Percentiles rank a stretch among this genome's conserved stretches.
Conservation (phyloP, 1,139 yeast species). For the Hyphopichia khmerensis region DNA sequence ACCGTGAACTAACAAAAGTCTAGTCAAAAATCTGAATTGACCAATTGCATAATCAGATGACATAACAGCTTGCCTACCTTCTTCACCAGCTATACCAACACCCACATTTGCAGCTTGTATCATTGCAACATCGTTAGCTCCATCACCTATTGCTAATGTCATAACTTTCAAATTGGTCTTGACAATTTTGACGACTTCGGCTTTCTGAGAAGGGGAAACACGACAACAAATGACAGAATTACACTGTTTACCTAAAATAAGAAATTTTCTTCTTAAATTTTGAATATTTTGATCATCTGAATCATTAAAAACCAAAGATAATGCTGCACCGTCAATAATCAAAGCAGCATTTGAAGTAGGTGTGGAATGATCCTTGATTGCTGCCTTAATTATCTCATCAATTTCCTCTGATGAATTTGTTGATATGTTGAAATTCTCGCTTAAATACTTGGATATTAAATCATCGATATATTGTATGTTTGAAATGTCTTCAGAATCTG, state of each 20-base stretch:
- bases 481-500: constrained; percentile 29
- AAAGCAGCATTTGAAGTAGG: constrained; percentile 50
- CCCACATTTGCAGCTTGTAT: constrained; percentile 67
- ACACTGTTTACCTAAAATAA: constrained; percentile 58
- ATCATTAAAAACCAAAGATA: constrained; percentile 38
- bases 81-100: constrained; percentile 69
- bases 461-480: constrained; percentile 29
- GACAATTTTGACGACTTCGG: constrained; percentile 54
- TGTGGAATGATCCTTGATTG: constrained; percentile 49
- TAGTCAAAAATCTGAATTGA: constrained; percentile 55
- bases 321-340: constrained; percentile 57
- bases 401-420: constrained; percentile 20
- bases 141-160: constrained; percentile 68
- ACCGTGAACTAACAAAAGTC: constrained; percentile 60
- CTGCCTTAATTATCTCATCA: constrained; percentile 35
- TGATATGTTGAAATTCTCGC: constrained; percentile 37
- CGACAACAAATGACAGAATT: constrained; percentile 63
- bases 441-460: constrained; percentile 38
- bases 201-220: constrained; percentile 66
- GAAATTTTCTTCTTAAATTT: constrained; percentile 37
- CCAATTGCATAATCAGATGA: constrained; percentile 68
- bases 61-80: constrained; percentile 69
- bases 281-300: constrained; percentile 19
- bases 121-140: constrained; percentile 71
- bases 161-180: constrained; percentile 52